Percentiles rank a stretch among this genome's conserved stretches.
phyloP scores from a whole-genome alignment of 2,329 filamentous ascomycete species.

The Zalaria sp. region DNA sequence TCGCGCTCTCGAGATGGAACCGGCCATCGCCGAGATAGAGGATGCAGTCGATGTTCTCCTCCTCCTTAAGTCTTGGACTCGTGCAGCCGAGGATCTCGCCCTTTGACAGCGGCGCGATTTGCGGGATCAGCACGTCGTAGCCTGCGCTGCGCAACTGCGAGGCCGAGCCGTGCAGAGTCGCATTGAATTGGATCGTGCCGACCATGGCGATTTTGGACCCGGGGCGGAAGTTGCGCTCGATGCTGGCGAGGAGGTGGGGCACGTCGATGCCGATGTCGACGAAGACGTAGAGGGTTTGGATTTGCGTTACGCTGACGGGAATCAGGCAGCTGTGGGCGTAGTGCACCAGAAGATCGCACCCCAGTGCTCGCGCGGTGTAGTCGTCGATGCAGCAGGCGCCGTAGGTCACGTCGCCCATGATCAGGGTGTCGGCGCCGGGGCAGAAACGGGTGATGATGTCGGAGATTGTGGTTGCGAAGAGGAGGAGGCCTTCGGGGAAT shows the following conservation, averaged over 20 bases:
- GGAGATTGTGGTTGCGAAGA: slow-evolving; percentile 95
- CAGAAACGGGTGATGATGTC: slow-evolving; percentile 95
- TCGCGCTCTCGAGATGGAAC: slow-evolving; percentile 94
- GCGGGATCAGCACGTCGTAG: slow-evolving; percentile 74
- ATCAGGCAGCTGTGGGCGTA: slow-evolving; percentile 96
- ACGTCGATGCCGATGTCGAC: slow-evolving; percentile 96
- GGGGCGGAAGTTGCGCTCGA: slow-evolving; percentile 74
- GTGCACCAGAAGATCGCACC: slow-evolving; percentile 87
- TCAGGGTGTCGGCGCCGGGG: slow-evolving; percentile 77
- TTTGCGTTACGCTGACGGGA: slow-evolving; percentile 89
- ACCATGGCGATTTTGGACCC: slow-evolving; percentile 86
- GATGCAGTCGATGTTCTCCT: slow-evolving; percentile 56
- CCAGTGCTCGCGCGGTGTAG: slow-evolving; percentile 86
- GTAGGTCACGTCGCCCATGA: slow-evolving; percentile 99
- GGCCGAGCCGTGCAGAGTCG: slow-evolving; percentile 78
- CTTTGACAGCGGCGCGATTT: slow-evolving; percentile 83
- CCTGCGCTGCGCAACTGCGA: slow-evolving; percentile 68
- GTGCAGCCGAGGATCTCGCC: slow-evolving; percentile 97
- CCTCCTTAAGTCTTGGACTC: slow-evolving; percentile 41
- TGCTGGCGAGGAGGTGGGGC: slow-evolving; percentile 67
- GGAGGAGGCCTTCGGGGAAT: slow-evolving; percentile 85
- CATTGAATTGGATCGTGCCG: slow-evolving; percentile 97
- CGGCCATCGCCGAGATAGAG: slow-evolving; percentile 84
- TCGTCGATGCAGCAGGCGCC: slow-evolving; percentile 98
- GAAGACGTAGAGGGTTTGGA: slow-evolving; percentile 95